Evolutionary conservation across 441 rosid genomes (phyloP).

Genomic region (Mallotus repandus): DNA sequence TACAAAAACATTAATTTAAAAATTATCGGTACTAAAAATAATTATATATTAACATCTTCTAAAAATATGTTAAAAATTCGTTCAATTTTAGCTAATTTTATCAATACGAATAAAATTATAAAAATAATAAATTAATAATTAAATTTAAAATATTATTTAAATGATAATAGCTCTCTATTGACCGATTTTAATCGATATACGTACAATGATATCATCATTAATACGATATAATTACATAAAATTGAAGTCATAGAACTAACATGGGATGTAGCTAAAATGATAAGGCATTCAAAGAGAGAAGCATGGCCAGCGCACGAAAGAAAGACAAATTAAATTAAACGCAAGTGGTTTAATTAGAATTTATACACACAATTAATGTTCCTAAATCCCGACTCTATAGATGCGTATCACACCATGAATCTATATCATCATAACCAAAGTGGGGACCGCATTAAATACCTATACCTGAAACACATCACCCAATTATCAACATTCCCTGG

Average conservation of each 20-base stretch:
- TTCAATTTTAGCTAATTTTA: no score
- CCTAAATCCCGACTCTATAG: slow-evolving; percentile 19
- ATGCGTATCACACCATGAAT: slow-evolving; percentile 22
- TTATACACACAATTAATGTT: background rate
- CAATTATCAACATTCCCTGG: background rate
- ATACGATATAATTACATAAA: no score
- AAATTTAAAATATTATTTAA: no score
- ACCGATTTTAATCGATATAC: no score
- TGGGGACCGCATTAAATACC: slow-evolving; percentile 26
- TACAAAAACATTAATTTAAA: no score
- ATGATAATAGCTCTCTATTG: no score
- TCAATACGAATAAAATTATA: no score
- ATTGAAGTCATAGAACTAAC: background rate
- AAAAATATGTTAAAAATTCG: no score
- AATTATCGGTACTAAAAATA: no score
- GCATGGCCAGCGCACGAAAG: background rate
- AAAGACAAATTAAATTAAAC: slow-evolving; percentile 3
- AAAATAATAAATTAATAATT: no score
- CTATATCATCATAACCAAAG: slow-evolving; percentile 19
- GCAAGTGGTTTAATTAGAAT: background rate
- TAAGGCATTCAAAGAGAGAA: background rate
- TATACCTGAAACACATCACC: slow-evolving; percentile 29
- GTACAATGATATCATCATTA: no score
- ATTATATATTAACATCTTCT: no score
- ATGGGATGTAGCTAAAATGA: background rate